Evolutionary conservation across 2,329 filamentous ascomycete species (phyloP), one percentile per base, ranked within the genome.

Genomic region (Apiospora sp.): DNA sequence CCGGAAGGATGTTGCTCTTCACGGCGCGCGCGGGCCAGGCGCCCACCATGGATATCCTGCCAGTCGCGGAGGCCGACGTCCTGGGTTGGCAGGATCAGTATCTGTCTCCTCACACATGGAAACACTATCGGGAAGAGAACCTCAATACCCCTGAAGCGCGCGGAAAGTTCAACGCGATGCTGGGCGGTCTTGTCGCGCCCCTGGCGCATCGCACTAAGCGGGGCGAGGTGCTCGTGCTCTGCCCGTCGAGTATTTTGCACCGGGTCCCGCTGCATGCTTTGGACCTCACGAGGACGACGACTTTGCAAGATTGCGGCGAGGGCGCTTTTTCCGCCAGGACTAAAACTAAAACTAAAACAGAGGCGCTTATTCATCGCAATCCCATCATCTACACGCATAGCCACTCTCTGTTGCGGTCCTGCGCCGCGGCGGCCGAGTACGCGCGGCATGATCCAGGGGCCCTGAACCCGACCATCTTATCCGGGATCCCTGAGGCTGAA

Each of bases 181-280:
- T 64, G 19, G 58, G 58, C 34, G 58, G 58, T 3, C 58, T 64
- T 3, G 19, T 64, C 4, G 30, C 58, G 10, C 58, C 58, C 0
- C 58, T 64, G 10, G 58, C 34, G 19, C 34, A 64, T 4, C 58
- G 19, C 34, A 64, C 58, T 0, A 64, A 64, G 41, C 12, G 58
- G 19, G 58, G 34, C 34, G 34, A 64, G 58, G 58, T 64, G 58
- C 58, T 64, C 30, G 58, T 64, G 30, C 34, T 64, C 7, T 64
- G 58, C 1, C 58, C 58, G 8, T 64, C 58, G 8, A 64, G 58
- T 19, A 41, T 12, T 19, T 22, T 64, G 30, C 58, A 64, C 30
- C 34, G 58, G 2, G 10, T 64, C 19, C 58, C 58, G 3, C 58
- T 64, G 3, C 58, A 64, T 3, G 58, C 58, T 4, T 12, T 64